Evolutionary conservation across 2,329 filamentous ascomycete genomes (phyloP), one percentile per base, ranked within the genome.

Genomic region (Lecanicillium sp.): DNA sequence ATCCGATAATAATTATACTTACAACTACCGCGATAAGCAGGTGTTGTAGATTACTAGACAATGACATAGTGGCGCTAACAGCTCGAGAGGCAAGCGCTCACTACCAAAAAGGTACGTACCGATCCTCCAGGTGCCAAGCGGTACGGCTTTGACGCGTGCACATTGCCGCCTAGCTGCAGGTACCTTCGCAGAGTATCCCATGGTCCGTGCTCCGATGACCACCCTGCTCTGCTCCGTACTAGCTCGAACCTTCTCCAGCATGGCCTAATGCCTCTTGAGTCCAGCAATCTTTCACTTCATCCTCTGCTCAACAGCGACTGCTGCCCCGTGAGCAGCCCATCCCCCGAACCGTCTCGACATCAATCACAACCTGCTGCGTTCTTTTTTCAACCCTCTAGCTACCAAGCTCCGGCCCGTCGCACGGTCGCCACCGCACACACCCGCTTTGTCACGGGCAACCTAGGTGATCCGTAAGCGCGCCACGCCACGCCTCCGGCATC

Each of bases 241-340:
- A 42, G 40, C 40, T 42, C 40, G 36, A 39, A 42, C 40, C 32
- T 42, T 42, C 40, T 39, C 33, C 28, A 42, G 36, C 40, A 36
- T 27, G 31, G 25, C 35, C 22, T 25, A 40, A 36, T 31, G 27
- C 13, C 32, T 15, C 30, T n/a, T n/a, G 8, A 11, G 11, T 15
- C 30, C 8, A 19, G 28, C 17, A 34, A 34, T 42, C 28, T 33
- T n/a, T 35, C 30, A 30, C 29, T 35, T 12, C 29, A 15, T 20
- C 20, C 29, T 42, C 13, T 31, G 17, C 17, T 29, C 34, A 32
- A 27, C 33, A 13, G 20, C 36, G 33, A 33, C 18, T 36, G 37
- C 30, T 46, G 45, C 42, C 22, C 11, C 22, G 6, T 11, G 7
- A 25, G 22, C 22, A 25, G 22, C 22, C 22, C 34, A 43, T 42